These are phyloP conservation scores for Neurospora sp. DNA, from an alignment of 495 filamentous ascomycete genomes.

Conservation along the genomic window DNA sequence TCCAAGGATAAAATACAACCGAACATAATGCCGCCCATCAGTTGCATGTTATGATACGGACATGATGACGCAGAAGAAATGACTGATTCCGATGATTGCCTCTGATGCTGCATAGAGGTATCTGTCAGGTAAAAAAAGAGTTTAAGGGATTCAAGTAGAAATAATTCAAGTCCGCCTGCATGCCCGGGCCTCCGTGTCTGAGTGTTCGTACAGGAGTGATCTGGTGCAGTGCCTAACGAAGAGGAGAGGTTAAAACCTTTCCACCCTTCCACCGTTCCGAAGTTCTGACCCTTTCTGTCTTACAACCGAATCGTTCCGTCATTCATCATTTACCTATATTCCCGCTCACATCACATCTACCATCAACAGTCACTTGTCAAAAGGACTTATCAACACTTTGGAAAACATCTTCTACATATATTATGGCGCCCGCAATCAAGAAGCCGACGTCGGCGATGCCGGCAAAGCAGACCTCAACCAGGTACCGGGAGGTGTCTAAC, in stretches of 20 bases:
- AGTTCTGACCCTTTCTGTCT: not conserved
- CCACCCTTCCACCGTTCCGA: no score
- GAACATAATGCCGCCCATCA: not conserved
- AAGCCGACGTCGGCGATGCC: not conserved
- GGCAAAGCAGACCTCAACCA: not conserved
- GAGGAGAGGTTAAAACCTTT: no score
- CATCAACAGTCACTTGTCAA: not conserved
- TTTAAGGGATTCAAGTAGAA: not conserved
- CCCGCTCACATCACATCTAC: not conserved
- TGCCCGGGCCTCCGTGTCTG: not conserved
- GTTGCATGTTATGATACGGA: not conserved
- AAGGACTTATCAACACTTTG: not conserved
- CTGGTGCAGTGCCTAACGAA: no score
- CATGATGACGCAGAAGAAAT: not conserved
- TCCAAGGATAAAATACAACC: not conserved
- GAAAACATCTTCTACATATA: not conserved
- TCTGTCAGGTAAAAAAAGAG: no score
- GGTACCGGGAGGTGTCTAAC: no score
- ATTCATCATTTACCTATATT: not conserved
- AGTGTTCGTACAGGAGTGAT: not conserved
- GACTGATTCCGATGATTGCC: not conserved
- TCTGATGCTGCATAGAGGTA: no score
- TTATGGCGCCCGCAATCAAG: not conserved
- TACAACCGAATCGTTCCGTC: not conserved
- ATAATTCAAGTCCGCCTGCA: not conserved